Conservation (phyloP, 2,329 filamentous ascomycete genomes). For the Cordyceps tenuipes region DNA sequence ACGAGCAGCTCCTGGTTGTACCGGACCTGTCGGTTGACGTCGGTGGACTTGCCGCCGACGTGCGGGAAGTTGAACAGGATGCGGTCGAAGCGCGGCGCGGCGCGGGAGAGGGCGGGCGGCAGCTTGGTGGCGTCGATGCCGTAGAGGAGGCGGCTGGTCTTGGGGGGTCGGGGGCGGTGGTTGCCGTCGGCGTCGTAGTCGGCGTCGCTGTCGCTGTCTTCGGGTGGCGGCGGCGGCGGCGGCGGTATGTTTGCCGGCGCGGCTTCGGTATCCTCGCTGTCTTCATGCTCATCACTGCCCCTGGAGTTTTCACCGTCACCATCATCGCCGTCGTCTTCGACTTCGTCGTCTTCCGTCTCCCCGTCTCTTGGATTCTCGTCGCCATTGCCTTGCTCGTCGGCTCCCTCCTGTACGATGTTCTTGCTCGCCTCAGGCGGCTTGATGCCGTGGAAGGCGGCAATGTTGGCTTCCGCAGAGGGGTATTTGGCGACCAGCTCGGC, state of each 20-base stretch:
- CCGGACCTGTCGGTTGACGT: conserved; percentile 89
- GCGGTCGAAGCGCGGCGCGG: conserved; percentile 50
- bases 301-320: too few species aligned
- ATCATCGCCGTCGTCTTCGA: too few species aligned
- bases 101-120: conserved; percentile 33
- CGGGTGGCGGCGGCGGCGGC: conserved; percentile 10
- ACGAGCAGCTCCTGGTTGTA: conserved; percentile 78
- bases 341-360: too few species aligned
- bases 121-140: conserved; percentile 60
- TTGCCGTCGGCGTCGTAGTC: conserved; percentile 16
- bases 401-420: neutral
- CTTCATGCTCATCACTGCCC: too few species aligned
- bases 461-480: conserved; percentile 56
- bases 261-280: too few species aligned
- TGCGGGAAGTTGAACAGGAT: conserved; percentile 97
- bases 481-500: conserved; percentile 62
- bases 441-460: conserved; percentile 36
- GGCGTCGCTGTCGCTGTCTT: conserved; percentile 12
- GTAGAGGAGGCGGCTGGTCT: conserved; percentile 42
- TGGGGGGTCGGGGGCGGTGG: conserved; percentile 14
- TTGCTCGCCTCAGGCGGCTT: neutral
- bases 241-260: conserved; percentile 1
- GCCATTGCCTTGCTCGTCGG: neutral
- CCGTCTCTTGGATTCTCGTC: neutral
- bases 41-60: conserved; percentile 82